Evolutionary conservation across 371 early-diverging fungal genomes (phyloP), one percentile per base, ranked within the genome.

Genomic region (Rhizopus stolonifer): DNA sequence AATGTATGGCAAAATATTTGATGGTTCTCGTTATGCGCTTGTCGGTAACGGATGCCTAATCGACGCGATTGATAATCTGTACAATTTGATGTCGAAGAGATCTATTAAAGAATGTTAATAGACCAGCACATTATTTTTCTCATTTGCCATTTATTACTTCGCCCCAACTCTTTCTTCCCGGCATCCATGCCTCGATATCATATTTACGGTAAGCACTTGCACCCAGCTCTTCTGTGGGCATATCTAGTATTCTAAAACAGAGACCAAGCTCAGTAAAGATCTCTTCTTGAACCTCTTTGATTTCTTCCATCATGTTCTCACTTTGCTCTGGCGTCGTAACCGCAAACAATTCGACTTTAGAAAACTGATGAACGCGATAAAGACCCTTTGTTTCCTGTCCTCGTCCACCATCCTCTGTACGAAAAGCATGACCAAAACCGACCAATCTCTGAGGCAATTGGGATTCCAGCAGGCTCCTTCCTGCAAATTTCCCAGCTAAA

Each of bases 141-240:
- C 11, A 29, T 55, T 11, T n/a, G 6, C 5, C 17, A 13, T 33
- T 29, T 5, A 46, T 61, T 68, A 86, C 85, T 74, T 96, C 97
- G 40, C 97, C 97, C 94, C 95, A 96, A 10, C 62, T 65, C 34
- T 83, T 73, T 36, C 89, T 79, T 4, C 93, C 94, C 1, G 96
- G 95, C 89, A 96, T 89, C 92, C 94, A 95, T 6, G 94, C 95
- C 64, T 96, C 97, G 56, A 96, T 92, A 54, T 96, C 96, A 57
- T 85, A 91, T 55, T 96, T 96, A 42, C 88, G 77, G 68, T 87
- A 92, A 0, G 94, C 95, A 52, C 93, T 91, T 8, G 93, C 93
- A 22, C 97, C 97, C 21, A 96, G 70, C 69, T 96, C 97, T 39
- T 87, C 82, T 0, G 92, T 91, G 8, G 97, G 94, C 97, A 96